A percentile compares a stretch with the other conserved stretches of the same genome.
These are phyloP conservation scores for Nicotiana tomentosiformis DNA, from an alignment of 257 asterid genomes.

Conservation along the genomic window DNA sequence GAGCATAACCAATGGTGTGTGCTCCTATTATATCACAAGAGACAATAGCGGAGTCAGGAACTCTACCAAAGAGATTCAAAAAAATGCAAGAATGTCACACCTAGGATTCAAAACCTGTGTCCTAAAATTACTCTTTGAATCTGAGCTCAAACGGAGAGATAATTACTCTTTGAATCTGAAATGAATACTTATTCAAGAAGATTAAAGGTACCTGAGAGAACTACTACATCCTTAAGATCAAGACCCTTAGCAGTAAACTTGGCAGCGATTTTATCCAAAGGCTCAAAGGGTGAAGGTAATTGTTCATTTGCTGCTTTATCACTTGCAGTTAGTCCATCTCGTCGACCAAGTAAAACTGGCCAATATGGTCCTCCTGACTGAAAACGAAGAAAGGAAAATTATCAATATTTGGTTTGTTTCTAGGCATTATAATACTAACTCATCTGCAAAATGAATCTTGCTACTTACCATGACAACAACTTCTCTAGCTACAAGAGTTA, in stretches of 20 bases:
- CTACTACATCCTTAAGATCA: conserved; percentile 63
- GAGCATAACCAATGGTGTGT: conserved; percentile 81
- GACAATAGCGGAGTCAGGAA: neutral
- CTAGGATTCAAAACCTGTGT: neutral
- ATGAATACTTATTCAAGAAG: neutral
- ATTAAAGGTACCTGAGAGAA: conserved; percentile 50
- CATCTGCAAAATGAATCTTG: neutral
- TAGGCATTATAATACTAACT: neutral
- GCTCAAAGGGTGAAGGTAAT: conserved; percentile 72
- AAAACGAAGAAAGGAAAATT: neutral
- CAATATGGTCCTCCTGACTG: conserved; percentile 60
- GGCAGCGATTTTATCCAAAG: conserved; percentile 39
- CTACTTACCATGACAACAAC: conserved; percentile 45
- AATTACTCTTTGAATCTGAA: neutral
- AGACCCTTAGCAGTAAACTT: conserved; percentile 56
- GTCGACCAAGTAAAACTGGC: conserved; percentile 30
- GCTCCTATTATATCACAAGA: conserved; percentile 39
- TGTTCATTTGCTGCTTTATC: conserved; percentile 62
- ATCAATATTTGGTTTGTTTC: neutral
- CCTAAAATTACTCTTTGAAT: neutral
- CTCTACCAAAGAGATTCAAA: neutral
- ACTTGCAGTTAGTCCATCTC: conserved; percentile 40
- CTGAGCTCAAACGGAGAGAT: neutral
- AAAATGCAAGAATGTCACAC: neutral
- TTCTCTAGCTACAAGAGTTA: conserved; percentile 61